Evolutionary conservation across 2,329 filamentous ascomycete genomes (phyloP).

Genomic region (Tolypocladium album): DNA sequence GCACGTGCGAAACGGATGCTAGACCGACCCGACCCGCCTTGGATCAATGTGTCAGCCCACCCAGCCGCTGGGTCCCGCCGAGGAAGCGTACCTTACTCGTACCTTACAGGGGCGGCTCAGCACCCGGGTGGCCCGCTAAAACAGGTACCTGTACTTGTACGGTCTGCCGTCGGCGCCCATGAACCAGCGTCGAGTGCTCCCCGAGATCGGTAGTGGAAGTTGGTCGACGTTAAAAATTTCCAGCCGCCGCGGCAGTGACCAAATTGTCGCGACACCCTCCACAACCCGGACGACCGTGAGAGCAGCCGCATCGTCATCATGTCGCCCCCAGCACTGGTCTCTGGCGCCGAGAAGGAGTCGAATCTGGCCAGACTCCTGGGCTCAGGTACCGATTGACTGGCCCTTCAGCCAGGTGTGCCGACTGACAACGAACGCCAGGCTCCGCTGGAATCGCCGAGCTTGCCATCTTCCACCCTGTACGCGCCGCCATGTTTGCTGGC

Average conservation of each 20-base stretch:
- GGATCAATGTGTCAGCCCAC: background rate
- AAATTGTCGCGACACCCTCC: background rate
- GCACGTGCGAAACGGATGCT: background rate
- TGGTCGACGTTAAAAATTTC: conserved; percentile 7
- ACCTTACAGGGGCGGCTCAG: background rate
- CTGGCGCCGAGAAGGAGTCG: conserved; percentile 64
- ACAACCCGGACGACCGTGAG: background rate
- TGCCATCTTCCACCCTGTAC: conserved; percentile 82
- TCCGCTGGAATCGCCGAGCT: conserved; percentile 89
- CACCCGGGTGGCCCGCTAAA: background rate
- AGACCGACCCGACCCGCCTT: background rate
- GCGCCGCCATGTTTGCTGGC: conserved; percentile 12
- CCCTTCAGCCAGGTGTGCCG: conserved; percentile 4
- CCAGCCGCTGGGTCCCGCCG: background rate
- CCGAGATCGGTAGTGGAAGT: conserved; percentile 6
- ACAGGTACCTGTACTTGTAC: background rate
- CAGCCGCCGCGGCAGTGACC: background rate
- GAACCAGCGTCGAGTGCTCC: conserved; percentile 2
- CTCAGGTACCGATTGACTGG: conserved; percentile 51
- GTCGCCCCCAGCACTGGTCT: conserved; percentile 44
- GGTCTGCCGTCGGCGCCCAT: background rate
- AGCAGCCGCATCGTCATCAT: conserved; percentile 26
- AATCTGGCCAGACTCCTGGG: conserved; percentile 79
- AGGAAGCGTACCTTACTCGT: background rate
- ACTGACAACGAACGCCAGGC: conserved; percentile 41